phyloP scores from a whole-genome alignment of 1,139 yeast genomes.

The Yamadazyma sp. region DNA sequence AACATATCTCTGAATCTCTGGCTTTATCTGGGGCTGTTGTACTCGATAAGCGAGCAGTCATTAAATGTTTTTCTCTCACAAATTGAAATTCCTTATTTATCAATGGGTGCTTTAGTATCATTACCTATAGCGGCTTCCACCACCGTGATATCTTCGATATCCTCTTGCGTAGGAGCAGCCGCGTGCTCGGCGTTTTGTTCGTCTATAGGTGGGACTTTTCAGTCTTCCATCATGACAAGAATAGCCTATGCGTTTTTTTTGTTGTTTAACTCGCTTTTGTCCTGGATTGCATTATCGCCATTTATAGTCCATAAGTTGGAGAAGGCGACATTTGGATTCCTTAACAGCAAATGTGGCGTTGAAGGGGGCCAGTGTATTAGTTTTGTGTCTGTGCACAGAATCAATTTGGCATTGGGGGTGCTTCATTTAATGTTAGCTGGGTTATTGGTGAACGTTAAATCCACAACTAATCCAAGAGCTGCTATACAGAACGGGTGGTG shows the following conservation, averaged over 20 bases:
- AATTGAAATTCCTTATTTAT: too few relatives aligned
- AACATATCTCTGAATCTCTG: too few relatives aligned
- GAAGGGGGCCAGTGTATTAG: conserved; percentile 87
- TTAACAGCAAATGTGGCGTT: conserved; percentile 62
- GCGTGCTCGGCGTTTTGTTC: conserved; percentile 69
- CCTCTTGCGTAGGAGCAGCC: conserved; percentile 86
- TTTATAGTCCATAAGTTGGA: conserved; percentile 77
- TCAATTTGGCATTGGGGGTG: conserved; percentile 84
- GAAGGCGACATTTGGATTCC: conserved; percentile 66
- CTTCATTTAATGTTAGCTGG: conserved; percentile 74
- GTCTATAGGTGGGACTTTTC: conserved; percentile 60
- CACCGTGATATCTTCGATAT: conserved; percentile 43
- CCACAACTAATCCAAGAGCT: conserved; percentile 79
- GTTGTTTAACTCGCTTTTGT: conserved; percentile 71
- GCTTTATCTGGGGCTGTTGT: too few relatives aligned
- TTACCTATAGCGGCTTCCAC: conserved; percentile 67
- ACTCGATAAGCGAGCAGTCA: neutral
- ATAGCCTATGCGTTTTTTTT: conserved; percentile 81
- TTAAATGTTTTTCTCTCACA: neutral
- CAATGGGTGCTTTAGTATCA: conserved; percentile 85
- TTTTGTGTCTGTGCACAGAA: conserved; percentile 87
- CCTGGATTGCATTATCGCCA: conserved; percentile 90
- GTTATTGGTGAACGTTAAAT: conserved; percentile 68
- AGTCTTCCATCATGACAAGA: conserved; percentile 68
- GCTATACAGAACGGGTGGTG: conserved; percentile 89